Base-by-base conservation (phyloP, 2,329 filamentous ascomycete species). In the Botryotinia calthae region DNA sequence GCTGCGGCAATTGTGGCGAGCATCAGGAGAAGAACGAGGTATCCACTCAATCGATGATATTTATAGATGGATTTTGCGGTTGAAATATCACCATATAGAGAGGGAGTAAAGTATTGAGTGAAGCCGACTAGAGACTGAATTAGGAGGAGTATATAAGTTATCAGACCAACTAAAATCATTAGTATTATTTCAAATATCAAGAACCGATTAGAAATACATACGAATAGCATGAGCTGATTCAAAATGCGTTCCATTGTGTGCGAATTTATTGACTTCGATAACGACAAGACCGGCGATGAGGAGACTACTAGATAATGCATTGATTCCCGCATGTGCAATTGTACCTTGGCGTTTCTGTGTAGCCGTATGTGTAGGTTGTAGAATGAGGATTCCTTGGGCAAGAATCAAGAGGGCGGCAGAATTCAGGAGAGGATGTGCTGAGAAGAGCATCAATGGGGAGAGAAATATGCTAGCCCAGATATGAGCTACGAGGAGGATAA, bases 31-130 rank as follows among this genome's bases (percentile, higher is more conserved):
- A 95, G 83, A 73, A 95, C 84, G 12, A 89, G 76, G 80, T 99
- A 98, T 2, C 95, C 96, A 34, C 86, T 87, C 71, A 87, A 83
- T 44, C 95, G 89, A 82, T 98, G 96, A 79, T 95, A 97, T 83
- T 97, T 98, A 86, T 95, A 98, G 59, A 97, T 82, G 37, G 86
- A 86, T 86, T 95, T 97, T 31, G 94, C 95, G 4, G 89, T 90
- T 40, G 93, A 90, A 75, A 91, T 89, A 72, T 93, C 90, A 8
- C 95, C 95, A 78, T 95, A 97, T 1, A 97, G 78, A 0, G 80
- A 80, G 0, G 95, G 95, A 4, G 88, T 84, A 73, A 89, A 93
- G 85, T 91, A 98, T 84, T 96, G 93, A 46, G 93, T 92, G 75
- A 97, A 88, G 25, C 96, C 95, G 44, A 97, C 87, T 1, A 91